phyloP scores from a whole-genome alignment of 371 early-diverging fungal genomes.

The Haplosporangium sp. region DNA sequence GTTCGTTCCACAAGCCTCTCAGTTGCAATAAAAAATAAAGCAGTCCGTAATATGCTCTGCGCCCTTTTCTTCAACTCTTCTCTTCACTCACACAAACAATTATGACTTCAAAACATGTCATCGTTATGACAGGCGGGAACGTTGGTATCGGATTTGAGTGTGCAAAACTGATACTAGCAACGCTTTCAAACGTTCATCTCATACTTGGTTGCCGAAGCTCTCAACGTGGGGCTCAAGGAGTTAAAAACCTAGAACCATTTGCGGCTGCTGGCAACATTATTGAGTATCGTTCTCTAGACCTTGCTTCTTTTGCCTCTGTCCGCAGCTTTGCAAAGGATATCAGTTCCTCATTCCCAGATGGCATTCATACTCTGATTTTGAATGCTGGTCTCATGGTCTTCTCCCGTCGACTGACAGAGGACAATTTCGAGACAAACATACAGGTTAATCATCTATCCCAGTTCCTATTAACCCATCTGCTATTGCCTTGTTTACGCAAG shows the following conservation, averaged over 20 bases:
- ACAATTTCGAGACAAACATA: slow-evolving; percentile 52
- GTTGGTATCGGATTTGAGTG: slow-evolving; percentile 48
- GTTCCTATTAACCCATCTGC: slow-evolving; percentile 46
- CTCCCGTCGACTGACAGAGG: slow-evolving; percentile 43
- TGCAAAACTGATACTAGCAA: slow-evolving; percentile 32
- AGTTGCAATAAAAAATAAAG: background rate
- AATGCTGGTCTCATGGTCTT: slow-evolving; percentile 46
- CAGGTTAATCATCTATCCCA: slow-evolving; percentile 59
- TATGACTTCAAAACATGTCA: slow-evolving; percentile 20
- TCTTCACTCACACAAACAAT: background rate
- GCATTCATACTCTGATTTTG: slow-evolving; percentile 41
- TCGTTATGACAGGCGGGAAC: slow-evolving; percentile 50
- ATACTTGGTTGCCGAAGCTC: slow-evolving; percentile 43
- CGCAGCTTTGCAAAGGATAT: slow-evolving; percentile 38
- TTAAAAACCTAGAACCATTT: slow-evolving; percentile 21
- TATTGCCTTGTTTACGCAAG: slow-evolving; percentile 36
- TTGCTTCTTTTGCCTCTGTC: slow-evolving; percentile 41
- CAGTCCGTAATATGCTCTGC: background rate
- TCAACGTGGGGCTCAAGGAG: slow-evolving; percentile 24
- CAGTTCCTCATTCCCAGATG: slow-evolving; percentile 32
- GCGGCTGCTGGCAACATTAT: slow-evolving; percentile 18
- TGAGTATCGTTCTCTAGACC: slow-evolving; percentile 34
- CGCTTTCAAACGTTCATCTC: slow-evolving; percentile 36
- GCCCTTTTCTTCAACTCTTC: background rate
- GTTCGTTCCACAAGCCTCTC: background rate